Evolutionary conservation across 805 yeast genomes (phyloP), one percentile per base, ranked within the genome.

Genomic region (Debaryomyces prosopidis): DNA sequence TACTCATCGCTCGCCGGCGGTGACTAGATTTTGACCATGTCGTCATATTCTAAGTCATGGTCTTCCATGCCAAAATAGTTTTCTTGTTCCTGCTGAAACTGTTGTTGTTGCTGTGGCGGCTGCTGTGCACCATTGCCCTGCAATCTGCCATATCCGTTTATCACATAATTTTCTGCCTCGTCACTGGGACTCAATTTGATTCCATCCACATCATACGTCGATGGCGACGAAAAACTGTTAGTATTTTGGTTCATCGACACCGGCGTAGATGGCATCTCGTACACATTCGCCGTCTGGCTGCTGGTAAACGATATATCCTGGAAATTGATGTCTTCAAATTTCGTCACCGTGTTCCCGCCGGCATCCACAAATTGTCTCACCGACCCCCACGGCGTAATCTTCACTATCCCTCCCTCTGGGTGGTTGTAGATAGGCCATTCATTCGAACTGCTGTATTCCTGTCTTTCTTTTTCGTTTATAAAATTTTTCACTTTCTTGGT

Each of bases 341-440:
- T 67, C 41, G 80, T 71, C 26, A 75, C 67, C 46, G 65, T 57
- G 40, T 75, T 73, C 43, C 81, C 81, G 39, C 71, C 70, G 28
- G 61, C 54, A 42, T 72, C 63, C 20, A 67, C 69, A 52, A 57
- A 68, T 48, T 71, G 75, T 50, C 85, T 65, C 34, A 81, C 65
- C 40, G 80, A 78, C n/a, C 86, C 86, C 66, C 82, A 73, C 18
- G 86, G 85, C 1, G 85, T 80, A 45, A 81, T 76, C 57, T 80
- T 82, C 39, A 81, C 76, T 26, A 69, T 69, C 0, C 86, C 86
- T 8, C 86, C 86, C 10, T 80, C 80, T 1, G 86, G 86, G 50
- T 80, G 85, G 42, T 71, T 70, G 51, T 77, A 81, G 45, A 74
- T 67, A 11, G 86, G 82, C 73, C 79, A 80, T 45, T 79, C 82